These are phyloP conservation scores for Falciphora oryzae DNA, from an alignment of 2,329 filamentous ascomycete genomes.

Conservation along the genomic window DNA sequence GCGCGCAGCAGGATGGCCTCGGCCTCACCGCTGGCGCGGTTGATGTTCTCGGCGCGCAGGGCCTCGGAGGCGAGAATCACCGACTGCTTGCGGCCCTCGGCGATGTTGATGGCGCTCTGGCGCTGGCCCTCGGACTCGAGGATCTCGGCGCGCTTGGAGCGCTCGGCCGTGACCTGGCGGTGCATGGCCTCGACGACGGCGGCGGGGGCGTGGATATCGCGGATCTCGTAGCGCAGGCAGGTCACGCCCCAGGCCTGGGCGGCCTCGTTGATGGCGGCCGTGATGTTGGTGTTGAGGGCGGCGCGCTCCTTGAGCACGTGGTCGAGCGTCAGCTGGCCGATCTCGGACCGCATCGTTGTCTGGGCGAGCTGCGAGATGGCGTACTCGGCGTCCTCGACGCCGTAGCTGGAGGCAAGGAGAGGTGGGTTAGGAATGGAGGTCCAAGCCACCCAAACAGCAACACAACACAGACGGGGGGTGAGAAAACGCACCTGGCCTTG, in stretches of 20 bases:
- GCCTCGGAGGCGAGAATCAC: conserved; percentile 96
- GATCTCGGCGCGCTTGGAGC: conserved; percentile 96
- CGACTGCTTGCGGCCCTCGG: conserved; percentile 93
- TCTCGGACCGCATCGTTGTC: conserved; percentile 98
- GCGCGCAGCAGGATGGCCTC: conserved; percentile 86
- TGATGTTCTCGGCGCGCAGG: conserved; percentile 84
- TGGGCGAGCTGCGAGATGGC: conserved; percentile 97
- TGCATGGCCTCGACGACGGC: conserved; percentile 98
- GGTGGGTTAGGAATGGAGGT: neutral
- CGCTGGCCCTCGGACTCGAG: conserved; percentile 94
- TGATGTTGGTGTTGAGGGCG: conserved; percentile 95
- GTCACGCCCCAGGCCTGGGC: conserved; percentile 95
- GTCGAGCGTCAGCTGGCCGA: conserved; percentile 91
- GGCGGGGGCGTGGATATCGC: conserved; percentile 93
- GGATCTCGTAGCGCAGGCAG: conserved; percentile 94
- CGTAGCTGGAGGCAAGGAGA: conserved; percentile 59
- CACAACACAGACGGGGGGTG: conserved; percentile 2
- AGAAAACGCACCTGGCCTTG: conserved; percentile 71
- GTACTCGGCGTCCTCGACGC: conserved; percentile 97
- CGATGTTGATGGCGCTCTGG: conserved; percentile 97
- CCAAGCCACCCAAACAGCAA: conserved; percentile 2
- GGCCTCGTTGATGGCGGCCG: conserved; percentile 96
- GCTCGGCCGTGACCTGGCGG: conserved; percentile 92
- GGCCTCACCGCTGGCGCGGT: conserved; percentile 85
- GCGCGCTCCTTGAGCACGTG: conserved; percentile 97